A percentile compares a stretch with the other conserved stretches of the same genome.
phyloP scores from a whole-genome alignment of 2,329 filamentous ascomycete genomes.

The Venturia effusa region DNA sequence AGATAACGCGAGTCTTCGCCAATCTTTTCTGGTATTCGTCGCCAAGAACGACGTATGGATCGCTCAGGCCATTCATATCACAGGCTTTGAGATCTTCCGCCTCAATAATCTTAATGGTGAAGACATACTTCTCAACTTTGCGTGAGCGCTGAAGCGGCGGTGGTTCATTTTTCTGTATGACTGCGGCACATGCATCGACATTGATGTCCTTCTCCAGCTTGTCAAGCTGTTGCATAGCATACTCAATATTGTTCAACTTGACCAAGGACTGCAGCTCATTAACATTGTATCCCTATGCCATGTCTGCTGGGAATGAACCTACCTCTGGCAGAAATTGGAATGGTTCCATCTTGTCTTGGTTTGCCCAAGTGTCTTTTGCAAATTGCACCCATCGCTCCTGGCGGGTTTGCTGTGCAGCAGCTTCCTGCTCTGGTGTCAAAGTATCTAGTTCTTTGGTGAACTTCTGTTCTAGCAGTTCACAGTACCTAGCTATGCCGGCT shows the following conservation, averaged over 20 bases:
- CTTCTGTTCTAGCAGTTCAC: constrained; percentile 74
- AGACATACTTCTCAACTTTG: constrained; percentile 80
- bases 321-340: constrained; percentile 95
- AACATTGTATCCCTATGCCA: constrained; percentile 4
- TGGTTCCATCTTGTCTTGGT: constrained; percentile 85
- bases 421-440: constrained; percentile 76
- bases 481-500: constrained; percentile 74
- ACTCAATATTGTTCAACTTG: constrained; percentile 96
- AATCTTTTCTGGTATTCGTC: constrained; percentile 97
- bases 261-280: constrained; percentile 63
- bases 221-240: constrained; percentile 83
- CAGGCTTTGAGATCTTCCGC: constrained; percentile 97
- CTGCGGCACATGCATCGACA: constrained; percentile 77
- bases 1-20: constrained; percentile 86
- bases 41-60: constrained; percentile 92
- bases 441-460: constrained; percentile 92
- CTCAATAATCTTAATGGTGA: constrained; percentile 97
- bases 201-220: constrained; percentile 83
- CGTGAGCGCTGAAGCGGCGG: constrained; percentile 56
- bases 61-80: constrained; percentile 85
- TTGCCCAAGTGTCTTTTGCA: constrained; percentile 86
- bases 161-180: constrained; percentile 65
- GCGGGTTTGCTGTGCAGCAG: constrained; percentile 63
- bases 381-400: constrained; percentile 91
- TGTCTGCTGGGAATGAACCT: constrained; percentile 16